Base-by-base conservation (phyloP, 768 basidiomycete genomes). In the Hygrophorus russula region DNA sequence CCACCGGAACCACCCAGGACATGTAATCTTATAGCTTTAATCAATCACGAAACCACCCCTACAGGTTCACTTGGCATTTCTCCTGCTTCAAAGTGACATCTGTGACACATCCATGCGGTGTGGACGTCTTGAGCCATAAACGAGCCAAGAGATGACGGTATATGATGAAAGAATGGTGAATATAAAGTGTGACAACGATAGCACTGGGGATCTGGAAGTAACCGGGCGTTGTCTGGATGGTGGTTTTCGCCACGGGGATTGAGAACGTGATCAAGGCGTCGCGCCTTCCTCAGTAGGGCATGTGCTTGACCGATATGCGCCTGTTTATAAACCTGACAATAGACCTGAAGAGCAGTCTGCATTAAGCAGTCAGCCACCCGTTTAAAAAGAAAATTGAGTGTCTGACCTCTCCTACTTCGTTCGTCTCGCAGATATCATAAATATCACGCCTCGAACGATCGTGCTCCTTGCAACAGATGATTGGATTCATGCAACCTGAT, bases 301-400 rank as follows among this genome's bases (percentile, higher is more conserved):
- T 94, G 90, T 1, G 88, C 79, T 52, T 85, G 80, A 10, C 67
- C 66, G 2, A 80, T 64, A 1, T 70, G 68, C 5, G 82, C 80
- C 53, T 82, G 82, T 60, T 98, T 98, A 69, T 91, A 93, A 9
- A 75, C 71, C 47, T 75, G 75, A 42, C 82, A 82, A 58, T 87
- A 98, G 10, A 87, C 78, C 62, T 96, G 90, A 14, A 97, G 71
- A 0, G 90, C 86, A 8, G 89, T 90, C 92, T 96, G 50, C 14
- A 35, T 12, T 20, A 41, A 36, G 17, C 12, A 27, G 20, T 15
- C 2, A 31, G 28, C 33, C 9, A 34, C n/a, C 6, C 37, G 32
- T 29, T 34, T 20, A 27, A 13, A n/a, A 34, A 48, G 32, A 15
- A 14, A 6, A n/a, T 20, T 40, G 42, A 34, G 24, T n/a, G 31